Conservation (phyloP, 495 filamentous ascomycete genomes). For the Copromyces sp. region DNA sequence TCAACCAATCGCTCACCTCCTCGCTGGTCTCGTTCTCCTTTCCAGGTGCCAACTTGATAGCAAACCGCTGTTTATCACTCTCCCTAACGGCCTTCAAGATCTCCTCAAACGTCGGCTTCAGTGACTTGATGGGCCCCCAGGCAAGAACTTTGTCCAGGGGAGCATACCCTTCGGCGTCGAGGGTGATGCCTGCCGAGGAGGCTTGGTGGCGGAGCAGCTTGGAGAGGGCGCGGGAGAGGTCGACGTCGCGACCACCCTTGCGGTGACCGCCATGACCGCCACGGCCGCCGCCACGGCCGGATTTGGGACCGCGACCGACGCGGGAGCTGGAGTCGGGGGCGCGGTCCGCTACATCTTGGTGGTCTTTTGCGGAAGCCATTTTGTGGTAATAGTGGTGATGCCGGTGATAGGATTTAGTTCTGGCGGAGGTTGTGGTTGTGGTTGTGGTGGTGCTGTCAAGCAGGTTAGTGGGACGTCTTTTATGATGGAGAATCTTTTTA, state of each 20-base stretch:
- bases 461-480: background rate
- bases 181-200: constrained; percentile 59
- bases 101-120: constrained; percentile 64
- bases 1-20: constrained; percentile 61
- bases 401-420: background rate
- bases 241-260: constrained; percentile 42
- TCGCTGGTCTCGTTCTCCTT: constrained; percentile 62
- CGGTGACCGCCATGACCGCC: constrained; percentile 20
- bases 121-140: constrained; percentile 56
- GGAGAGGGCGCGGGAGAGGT: constrained; percentile 72
- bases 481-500: background rate
- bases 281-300: constrained; percentile 14
- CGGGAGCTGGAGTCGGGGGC: background rate
- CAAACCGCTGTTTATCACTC: constrained; percentile 89
- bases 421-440: background rate
- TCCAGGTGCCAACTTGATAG: constrained; percentile 51
- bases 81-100: constrained; percentile 57
- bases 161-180: constrained; percentile 73
- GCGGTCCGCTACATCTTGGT: background rate
- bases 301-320: background rate
- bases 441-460: background rate
- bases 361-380: background rate
- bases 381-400: background rate
- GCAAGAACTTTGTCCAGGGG: constrained; percentile 63
- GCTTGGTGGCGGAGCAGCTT: constrained; percentile 78